A percentile compares a stretch with the other conserved stretches of the same genome.
Conservation (phyloP, 2,329 filamentous ascomycete genomes). For the Xylariomycetidae sp. region DNA sequence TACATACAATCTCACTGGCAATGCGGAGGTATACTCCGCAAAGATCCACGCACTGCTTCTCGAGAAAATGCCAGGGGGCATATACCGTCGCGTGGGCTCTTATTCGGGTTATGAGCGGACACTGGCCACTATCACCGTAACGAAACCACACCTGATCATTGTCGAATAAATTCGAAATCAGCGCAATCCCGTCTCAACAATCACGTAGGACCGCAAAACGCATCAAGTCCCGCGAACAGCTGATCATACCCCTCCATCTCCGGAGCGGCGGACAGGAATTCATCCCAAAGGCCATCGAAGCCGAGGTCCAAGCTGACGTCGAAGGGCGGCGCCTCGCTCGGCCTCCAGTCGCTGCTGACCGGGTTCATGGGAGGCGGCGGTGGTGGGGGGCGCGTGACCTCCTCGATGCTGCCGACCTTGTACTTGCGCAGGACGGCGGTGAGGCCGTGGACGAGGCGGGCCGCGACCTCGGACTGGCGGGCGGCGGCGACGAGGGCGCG, state of each 20-base stretch:
- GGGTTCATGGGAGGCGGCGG: neutral
- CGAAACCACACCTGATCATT: too few relatives aligned
- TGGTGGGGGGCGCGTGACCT: neutral
- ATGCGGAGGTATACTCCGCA: too few relatives aligned
- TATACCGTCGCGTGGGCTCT: too few relatives aligned
- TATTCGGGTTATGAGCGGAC: too few relatives aligned
- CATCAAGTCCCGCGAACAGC: slow-evolving; percentile 18
- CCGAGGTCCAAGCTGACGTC: slow-evolving; percentile 4
- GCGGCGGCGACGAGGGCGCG: slow-evolving; percentile 13
- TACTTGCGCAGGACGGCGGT: slow-evolving; percentile 13
- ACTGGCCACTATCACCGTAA: too few relatives aligned
- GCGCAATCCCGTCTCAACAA: too few relatives aligned
- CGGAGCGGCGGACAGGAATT: slow-evolving; percentile 9
- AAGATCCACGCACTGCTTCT: too few relatives aligned
- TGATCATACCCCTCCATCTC: slow-evolving; percentile 16
- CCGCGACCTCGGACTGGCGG: slow-evolving; percentile 14
- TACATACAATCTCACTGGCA: too few relatives aligned
- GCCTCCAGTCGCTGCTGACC: neutral
- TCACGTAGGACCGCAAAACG: slow-evolving; percentile 16
- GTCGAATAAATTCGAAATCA: too few relatives aligned
- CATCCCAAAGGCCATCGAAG: slow-evolving; percentile 12
- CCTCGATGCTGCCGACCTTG: slow-evolving; percentile 10
- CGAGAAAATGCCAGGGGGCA: too few relatives aligned
- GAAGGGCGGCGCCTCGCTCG: neutral
- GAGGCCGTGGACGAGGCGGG: slow-evolving; percentile 13